Percentiles rank a stretch among this genome's conserved stretches.
Conservation (phyloP, 305 asterid genomes). For the Solanum hybrid region DNA sequence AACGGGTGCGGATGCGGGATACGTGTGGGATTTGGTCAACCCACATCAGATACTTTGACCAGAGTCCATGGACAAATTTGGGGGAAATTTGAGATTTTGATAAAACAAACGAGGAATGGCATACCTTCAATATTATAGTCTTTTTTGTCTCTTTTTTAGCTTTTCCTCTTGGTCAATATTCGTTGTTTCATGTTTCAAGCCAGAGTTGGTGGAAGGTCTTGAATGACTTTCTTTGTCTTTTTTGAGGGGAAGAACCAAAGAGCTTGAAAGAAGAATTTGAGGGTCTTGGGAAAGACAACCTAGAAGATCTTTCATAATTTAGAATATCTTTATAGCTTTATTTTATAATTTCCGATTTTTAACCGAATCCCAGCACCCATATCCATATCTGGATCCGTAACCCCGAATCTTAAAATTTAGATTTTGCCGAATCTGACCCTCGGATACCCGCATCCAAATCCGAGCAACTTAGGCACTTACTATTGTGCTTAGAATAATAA, state of each 20-base stretch:
- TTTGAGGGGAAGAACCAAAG: neutral
- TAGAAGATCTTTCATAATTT: neutral
- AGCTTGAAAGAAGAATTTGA: neutral
- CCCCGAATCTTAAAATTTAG: neutral
- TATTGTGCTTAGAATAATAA: neutral
- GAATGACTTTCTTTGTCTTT: neutral
- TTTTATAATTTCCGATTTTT: too few relatives aligned
- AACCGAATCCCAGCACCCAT: neutral
- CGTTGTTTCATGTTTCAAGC: neutral
- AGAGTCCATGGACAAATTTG: neutral
- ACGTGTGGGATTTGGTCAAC: neutral
- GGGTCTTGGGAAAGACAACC: neutral
- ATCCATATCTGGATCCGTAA: neutral
- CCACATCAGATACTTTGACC: neutral
- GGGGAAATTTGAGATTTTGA: neutral
- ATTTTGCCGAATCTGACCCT: neutral
- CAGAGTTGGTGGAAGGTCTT: neutral
- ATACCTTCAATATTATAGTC: neutral
- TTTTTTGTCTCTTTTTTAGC: neutral
- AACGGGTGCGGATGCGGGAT: neutral
- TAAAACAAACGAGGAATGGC: neutral
- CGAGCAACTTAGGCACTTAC: neutral
- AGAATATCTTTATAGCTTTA: neutral
- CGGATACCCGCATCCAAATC: neutral
- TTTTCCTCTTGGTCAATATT: neutral